Base-by-base conservation (phyloP, 176 grass and related monocot species). In the Carex kokanica region DNA sequence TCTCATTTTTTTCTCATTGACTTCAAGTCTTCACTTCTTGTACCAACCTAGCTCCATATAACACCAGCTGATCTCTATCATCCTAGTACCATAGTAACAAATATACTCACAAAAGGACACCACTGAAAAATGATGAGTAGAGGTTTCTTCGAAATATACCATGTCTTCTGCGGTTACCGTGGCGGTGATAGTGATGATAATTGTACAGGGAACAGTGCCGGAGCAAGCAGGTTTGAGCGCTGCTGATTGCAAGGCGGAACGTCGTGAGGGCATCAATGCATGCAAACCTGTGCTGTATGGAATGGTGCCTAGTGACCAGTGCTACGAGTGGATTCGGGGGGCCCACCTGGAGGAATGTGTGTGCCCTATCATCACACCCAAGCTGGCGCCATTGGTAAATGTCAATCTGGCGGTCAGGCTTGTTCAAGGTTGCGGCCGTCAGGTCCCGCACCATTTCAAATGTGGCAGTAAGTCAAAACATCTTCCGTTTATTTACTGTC, bases 381-480 rank as follows among this genome's bases (percentile, higher is more conserved):
- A 77, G 73, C 24, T 77, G 0, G 73, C 73, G 9, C 24, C 73
- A 3, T 8, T 77, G 73, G 3, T 77, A 53, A 77, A 77, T 23
- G 73, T 77, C 73, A 0, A 77, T 27, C 13, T 6, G 13, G 13
- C 14, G 0, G 49, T 77, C 45, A 77, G 49, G 23, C 47, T 77
- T 55, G 73, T 77, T 31, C 49, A 77, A 77, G 49, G 49, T 31
- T 77, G 73, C 12, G 49, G 73, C 12, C 73, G 49, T 6, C 73
- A 6, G 49, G 49, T 77, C 45, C 73, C 73, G 0, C 73, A 20
- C 12, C 73, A 77, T 24, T 77, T 54, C 73, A 77, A 77, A 47
- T 77, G 49, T 77, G 73, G 73, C 47, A 77, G 73, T 77, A 77
- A 77, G 73, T 77, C 2, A 69, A 31, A 31, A n/a, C 14, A 38